Base-by-base conservation (phyloP, 768 basidiomycete species). In the Auricularia auricula-judae region DNA sequence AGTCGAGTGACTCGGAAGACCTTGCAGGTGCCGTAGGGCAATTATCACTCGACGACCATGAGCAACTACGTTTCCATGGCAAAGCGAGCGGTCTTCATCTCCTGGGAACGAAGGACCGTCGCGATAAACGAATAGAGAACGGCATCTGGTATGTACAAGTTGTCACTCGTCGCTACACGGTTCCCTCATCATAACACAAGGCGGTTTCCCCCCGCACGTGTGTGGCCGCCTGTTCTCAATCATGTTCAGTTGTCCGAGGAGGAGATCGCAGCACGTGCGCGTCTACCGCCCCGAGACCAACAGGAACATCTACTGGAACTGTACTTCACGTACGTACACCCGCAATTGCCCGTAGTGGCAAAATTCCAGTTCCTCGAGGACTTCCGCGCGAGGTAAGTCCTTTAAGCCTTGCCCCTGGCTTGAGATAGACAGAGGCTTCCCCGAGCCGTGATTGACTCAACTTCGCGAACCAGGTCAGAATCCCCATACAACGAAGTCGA, bases 21-120 rank as follows among this genome's bases (percentile, higher is more conserved):
- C 72, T 88, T 3, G 79, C 82, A 36, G 85, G 86, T 65, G 91
- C 90, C 35, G 82, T 93, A 3, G 93, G 93, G 2, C 91, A 94
- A 74, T 78, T 95, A 65, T 90, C 88, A 67, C 70, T 95, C 68
- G 93, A 95, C 70, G 93, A 95, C 76, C 89, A 93, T 63, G 82
- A 85, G 64, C 86, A 94, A 72, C 85, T 95, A 12, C 78, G 93
- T 43, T 94, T 59, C 56, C 93, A 95, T 70, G 91, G 92, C 35
- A 90, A 91, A 73, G 87, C 84, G 3, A 90, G 88, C 65, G 91
- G 91, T 1, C 74, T 93, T 67, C 85, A 93, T 73, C 78, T 93
- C 64, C 74, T 93, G n/a, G 84, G 84, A 16, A 76, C 76, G 68
- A 82, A 82, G 65, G 83, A 84, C 61, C 79, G 85, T 23, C 56